Base-by-base conservation (phyloP, 148 eudicot genomes). In the Agrostemma githago region DNA sequence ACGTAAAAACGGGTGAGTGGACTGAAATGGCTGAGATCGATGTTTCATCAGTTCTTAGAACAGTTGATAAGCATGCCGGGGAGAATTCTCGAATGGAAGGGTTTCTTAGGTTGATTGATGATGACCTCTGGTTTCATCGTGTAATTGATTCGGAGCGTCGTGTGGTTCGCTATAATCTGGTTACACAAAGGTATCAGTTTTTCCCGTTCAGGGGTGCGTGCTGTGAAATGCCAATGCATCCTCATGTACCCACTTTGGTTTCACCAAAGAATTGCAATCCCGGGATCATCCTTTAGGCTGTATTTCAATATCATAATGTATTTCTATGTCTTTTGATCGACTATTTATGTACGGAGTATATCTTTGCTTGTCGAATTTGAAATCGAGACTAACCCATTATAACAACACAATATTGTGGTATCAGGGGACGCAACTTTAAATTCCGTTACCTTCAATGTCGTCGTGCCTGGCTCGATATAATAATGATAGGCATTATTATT, bases 1-100 rank as follows among this genome's bases (percentile, higher is more conserved):
- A n/a, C n/a, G n/a, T n/a, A n/a, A n/a, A 62, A 62, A 20, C 60
- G 26, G 43, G 76, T 46, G 66, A 43, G 39, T 73, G 76, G 76
- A 39, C 56, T 62, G 12, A 42, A 73, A 7, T 62, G 68, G 53
- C 66, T 2, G 40, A 26, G 60, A 62, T 73, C 53, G 21, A 73
- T 14, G 0, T 3, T 5, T 2, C 1, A 11, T 6, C 9, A 8
- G 4, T 73, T 17, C 19, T n/a, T 60, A 14, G 54, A 11, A 60
- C 51, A 17, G 56, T 72, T 40, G n/a, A 15, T 46, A 11, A n/a
- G n/a, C n/a, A n/a, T n/a, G n/a, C n/a, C n/a, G n/a, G n/a, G 5
- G 5, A 9, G 65, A 4, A 58, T 59, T 19, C 19, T 60, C 39
- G 37, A 59, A 9, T 8, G 6, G 51, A 17, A 19, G 10, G 3